Conservation (phyloP, 306 rosid genomes). For the cucumber (Cucumis sativus) region Cucumber_9930_V3 NC_026655.2:4915001-4915500, state of each 20-base stretch:
- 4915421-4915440: background rate
- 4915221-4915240: background rate
- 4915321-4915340: background rate
- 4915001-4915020: too few relatives aligned
- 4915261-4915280: background rate
- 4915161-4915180: too few relatives aligned
- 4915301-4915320: background rate
- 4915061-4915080: too few relatives aligned
- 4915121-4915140: too few relatives aligned
- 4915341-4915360: background rate
- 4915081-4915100: too few relatives aligned
- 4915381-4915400: background rate
- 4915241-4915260: background rate
- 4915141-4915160: too few relatives aligned
- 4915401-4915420: background rate
- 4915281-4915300: background rate
- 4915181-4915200: too few relatives aligned
- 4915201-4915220: background rate
- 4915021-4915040: background rate
- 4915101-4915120: too few relatives aligned
- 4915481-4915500: background rate
- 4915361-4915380: background rate
- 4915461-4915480: background rate
- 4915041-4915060: too few relatives aligned
- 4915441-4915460: background rate